Evolutionary conservation across 2,329 filamentous ascomycete genomes (phyloP), one percentile per base, ranked within the genome.

Genomic region (Colletotrichum sidae): DNA sequence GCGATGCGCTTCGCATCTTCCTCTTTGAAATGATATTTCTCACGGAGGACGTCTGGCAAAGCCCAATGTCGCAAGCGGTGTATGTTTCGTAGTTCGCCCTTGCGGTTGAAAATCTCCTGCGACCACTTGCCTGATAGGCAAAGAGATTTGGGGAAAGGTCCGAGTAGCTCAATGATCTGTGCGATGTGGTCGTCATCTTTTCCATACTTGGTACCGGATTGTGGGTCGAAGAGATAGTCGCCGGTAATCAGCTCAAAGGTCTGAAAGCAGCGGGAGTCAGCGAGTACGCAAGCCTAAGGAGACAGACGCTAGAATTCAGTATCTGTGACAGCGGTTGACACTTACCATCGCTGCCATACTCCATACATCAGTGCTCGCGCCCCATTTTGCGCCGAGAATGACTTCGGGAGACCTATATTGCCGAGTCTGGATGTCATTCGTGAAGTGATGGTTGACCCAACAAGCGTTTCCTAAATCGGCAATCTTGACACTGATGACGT

Each of bases 181-280:
- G 96, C 96, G 70, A 99, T 97, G 80, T 99, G 96, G 76, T 99
- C 96, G 81, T 99, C 96, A 75, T 99, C 96, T 81, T 99, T 99
- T 76, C 96, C 96, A 78, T 99, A 99, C 80, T 98, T 98, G 46
- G 95, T 98, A 68, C 96, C 96, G 1, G 95, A 97, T 80, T 99
- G 96, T 0, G 96, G 96, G 74, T 99, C 96, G 78, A 99, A 99
- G 47, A 99, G 88, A 75, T 99, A 99, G 79, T 99, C 96, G 70
- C 96, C 96, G 1, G 96, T 99, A 70, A 99, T 98, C 49, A 99
- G 84, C 78, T 99, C 96, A 72, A 99, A 99, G 13, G 95, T 91
- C 95, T 98, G 74, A 17, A 12, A 13, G 38, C 8, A 12, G 12
- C 15, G 46, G 55, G 8, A 37, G 11, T 60, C 44, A 69, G 59